phyloP scores from a whole-genome alignment of 2,329 filamentous ascomycete genomes.

The Penicillium sp. region DNA sequence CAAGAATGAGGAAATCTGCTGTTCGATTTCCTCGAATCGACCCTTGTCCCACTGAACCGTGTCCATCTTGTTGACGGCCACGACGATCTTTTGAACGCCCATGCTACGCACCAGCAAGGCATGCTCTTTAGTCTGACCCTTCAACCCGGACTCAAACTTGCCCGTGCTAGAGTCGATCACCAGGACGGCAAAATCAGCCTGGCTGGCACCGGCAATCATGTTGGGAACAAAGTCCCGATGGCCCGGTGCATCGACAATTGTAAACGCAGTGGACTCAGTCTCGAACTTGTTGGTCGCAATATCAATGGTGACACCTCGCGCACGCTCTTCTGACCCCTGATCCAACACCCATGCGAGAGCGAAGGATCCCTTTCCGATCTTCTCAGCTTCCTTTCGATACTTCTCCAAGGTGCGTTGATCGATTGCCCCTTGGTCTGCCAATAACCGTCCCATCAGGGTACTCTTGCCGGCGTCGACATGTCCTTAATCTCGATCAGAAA shows the following conservation, averaged over 20 bases:
- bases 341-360: slow-evolving; percentile 97
- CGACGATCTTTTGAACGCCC: slow-evolving; percentile 81
- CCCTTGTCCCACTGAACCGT: slow-evolving; percentile 77
- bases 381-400: slow-evolving; percentile 83
- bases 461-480: slow-evolving; percentile 98
- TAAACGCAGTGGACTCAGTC: slow-evolving; percentile 82
- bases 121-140: slow-evolving; percentile 92
- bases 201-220: slow-evolving; percentile 96
- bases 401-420: slow-evolving; percentile 86
- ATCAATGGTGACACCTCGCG: slow-evolving; percentile 90
- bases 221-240: slow-evolving; percentile 97
- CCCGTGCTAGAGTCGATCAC: slow-evolving; percentile 90
- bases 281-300: slow-evolving; percentile 94
- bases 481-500: slow-evolving; percentile 52
- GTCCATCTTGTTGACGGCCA: slow-evolving; percentile 95
- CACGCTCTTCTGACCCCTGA: slow-evolving; percentile 83
- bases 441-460: slow-evolving; percentile 91
- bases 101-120: slow-evolving; percentile 85
- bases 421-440: slow-evolving; percentile 84
- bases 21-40: slow-evolving; percentile 79
- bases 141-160: slow-evolving; percentile 89
- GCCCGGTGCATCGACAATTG: slow-evolving; percentile 91
- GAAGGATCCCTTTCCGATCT: slow-evolving; percentile 91
- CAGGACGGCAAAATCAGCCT: slow-evolving; percentile 91
- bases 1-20: slow-evolving; percentile 81